Conservation (phyloP, 2,329 filamentous ascomycete species). For the Ophiostoma tasmaniense region DNA sequence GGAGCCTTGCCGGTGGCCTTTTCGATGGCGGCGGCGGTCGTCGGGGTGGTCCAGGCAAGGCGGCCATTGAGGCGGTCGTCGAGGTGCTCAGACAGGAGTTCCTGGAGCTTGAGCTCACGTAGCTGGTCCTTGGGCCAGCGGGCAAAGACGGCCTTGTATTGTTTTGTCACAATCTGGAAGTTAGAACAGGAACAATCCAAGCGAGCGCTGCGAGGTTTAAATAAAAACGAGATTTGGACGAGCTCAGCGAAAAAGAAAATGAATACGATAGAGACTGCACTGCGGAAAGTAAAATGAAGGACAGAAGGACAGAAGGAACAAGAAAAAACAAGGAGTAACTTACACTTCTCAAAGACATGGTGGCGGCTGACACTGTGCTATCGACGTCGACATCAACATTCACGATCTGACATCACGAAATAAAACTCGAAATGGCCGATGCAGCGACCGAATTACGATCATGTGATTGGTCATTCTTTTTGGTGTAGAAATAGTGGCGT, state of each 20-base stretch:
- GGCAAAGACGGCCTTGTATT: conserved; percentile 42
- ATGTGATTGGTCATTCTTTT: neutral
- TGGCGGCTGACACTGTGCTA: neutral
- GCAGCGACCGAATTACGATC: neutral
- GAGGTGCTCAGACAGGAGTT: conserved; percentile 42
- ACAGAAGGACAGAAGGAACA: neutral
- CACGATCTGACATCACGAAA: neutral
- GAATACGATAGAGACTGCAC: neutral
- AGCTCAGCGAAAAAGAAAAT: neutral
- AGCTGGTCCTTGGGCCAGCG: conserved; percentile 57
- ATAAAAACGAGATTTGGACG: neutral
- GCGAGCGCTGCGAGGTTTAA: neutral
- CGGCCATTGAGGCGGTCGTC: conserved; percentile 28
- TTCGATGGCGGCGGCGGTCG: conserved; percentile 4
- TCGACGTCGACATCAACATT: neutral
- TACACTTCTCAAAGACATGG: conserved; percentile 10
- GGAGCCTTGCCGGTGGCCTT: conserved; percentile 12
- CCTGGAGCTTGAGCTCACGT: conserved; percentile 53
- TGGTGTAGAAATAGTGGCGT: neutral
- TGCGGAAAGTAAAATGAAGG: neutral
- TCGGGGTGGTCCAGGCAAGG: conserved; percentile 20
- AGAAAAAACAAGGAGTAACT: neutral
- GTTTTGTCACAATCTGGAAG: conserved; percentile 34
- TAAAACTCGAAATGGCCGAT: neutral
- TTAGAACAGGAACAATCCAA: neutral